Conservation (phyloP, 1,284 basidiomycete species). For the Cystobasidiaceae sp. region DNA sequence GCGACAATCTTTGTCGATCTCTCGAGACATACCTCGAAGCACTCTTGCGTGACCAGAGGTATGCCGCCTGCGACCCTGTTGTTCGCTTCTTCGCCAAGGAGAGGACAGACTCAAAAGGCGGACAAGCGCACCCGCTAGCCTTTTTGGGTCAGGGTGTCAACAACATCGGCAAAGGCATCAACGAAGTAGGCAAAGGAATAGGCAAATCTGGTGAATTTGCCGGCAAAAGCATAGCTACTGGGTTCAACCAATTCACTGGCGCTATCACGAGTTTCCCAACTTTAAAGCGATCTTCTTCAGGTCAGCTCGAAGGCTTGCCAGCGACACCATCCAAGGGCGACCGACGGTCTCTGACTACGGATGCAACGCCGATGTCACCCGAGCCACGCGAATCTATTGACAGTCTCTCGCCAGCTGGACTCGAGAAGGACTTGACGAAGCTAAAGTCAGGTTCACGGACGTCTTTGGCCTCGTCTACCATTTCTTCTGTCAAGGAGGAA, state of each 20-base stretch:
- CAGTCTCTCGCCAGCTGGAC: background rate
- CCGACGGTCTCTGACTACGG: background rate
- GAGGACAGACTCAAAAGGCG: slow-evolving; percentile 19
- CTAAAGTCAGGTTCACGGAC: slow-evolving; percentile 5
- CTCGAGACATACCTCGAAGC: slow-evolving; percentile 30
- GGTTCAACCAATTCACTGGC: slow-evolving; percentile 18
- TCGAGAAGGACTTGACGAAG: background rate
- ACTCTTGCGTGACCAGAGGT: slow-evolving; percentile 21
- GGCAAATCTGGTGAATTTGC: slow-evolving; percentile 24
- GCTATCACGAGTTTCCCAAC: slow-evolving; percentile 17
- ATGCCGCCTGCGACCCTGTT: slow-evolving; percentile 27
- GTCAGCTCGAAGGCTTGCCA: background rate
- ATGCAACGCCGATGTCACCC: background rate
- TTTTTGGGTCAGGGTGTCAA: slow-evolving; percentile 21
- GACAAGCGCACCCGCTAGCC: slow-evolving; percentile 8
- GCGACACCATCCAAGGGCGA: background rate
- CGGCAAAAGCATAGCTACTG: slow-evolving; percentile 17
- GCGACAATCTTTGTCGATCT: slow-evolving; percentile 14
- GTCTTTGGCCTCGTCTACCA: background rate
- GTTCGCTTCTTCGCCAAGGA: slow-evolving; percentile 31
- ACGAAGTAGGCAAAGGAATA: slow-evolving; percentile 22
- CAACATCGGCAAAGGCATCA: slow-evolving; percentile 24
- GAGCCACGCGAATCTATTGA: background rate
- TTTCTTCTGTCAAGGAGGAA: slow-evolving; percentile 1
- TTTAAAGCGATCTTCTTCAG: slow-evolving; percentile 12